Evolutionary conservation across 768 basidiomycete species (phyloP).

Genomic region (Boletus rubropictus): DNA sequence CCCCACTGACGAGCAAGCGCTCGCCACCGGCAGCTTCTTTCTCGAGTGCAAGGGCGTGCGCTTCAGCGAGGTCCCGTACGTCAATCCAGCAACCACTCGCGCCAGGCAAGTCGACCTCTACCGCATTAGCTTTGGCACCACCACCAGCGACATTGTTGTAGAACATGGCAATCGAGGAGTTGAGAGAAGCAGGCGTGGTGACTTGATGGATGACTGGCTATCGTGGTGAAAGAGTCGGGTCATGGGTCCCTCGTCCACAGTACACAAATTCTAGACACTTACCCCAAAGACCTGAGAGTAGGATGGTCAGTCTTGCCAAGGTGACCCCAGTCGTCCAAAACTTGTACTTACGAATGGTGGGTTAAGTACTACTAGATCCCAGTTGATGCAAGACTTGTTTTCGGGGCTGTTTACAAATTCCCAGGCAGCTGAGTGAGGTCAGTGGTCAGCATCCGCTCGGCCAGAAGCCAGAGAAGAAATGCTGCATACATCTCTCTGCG

Average conservation of each 20-base stretch:
- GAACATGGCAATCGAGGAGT: constrained; percentile 34
- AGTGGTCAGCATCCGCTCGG: background rate
- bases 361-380: constrained; percentile 37
- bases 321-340: background rate
- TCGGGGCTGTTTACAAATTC: constrained; percentile 30
- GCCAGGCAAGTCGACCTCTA: constrained; percentile 22
- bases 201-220: constrained; percentile 43
- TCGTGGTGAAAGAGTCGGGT: background rate
- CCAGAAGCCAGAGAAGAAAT: background rate
- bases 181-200: constrained; percentile 31
- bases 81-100: constrained; percentile 38
- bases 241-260: background rate
- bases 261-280: background rate
- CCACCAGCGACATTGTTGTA: constrained; percentile 31
- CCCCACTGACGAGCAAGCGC: constrained; percentile 47
- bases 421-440: constrained; percentile 43
- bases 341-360: constrained; percentile 34
- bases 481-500: constrained; percentile 48
- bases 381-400: constrained; percentile 30
- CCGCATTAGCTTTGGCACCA: constrained; percentile 14
- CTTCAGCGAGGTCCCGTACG: constrained; percentile 51
- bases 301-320: background rate
- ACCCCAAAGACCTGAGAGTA: constrained; percentile 28
- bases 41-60: constrained; percentile 48
- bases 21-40: constrained; percentile 49